Evolutionary conservation across 2,329 filamentous ascomycete species (phyloP), one percentile per base, ranked within the genome.

Genomic region (Ophiostoma angusticollis): DNA sequence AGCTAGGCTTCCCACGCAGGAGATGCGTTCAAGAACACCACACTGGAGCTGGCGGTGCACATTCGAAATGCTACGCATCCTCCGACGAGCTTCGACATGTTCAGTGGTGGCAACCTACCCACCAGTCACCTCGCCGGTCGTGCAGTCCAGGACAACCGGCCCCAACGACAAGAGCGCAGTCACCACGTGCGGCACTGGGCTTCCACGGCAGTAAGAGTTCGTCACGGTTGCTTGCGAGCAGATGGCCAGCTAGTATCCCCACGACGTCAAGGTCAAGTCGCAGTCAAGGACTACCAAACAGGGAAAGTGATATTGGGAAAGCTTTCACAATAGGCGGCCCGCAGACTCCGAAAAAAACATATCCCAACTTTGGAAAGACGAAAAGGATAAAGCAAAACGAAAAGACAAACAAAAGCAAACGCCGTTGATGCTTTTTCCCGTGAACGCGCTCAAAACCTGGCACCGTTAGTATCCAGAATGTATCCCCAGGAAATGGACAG

Each of bases 41-140:
- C 78, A 0, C 65, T 82, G 45, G 74, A 78, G 3, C 78, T 82
- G 54, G 81, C 77, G 0, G 53, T 80, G 12, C 70, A 74, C 46
- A 59, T 77, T 77, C 5, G 66, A 63, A 2, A 67, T 70, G 3
- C 57, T 65, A 3, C 64, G 71, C 17, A 65, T 81, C 44, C 72
- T 9, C 56, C 82, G 25, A 70, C 72, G 32, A 62, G 82, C 36
- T 78, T 74, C 31, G 82, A 83, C 51, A 70, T 68, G 0, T 81
- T 82, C 47, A 76, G 78, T 3, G 54, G 63, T 2, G 72, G 65
- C 25, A 67, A 74, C 45, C 60, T 82, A 3, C 33, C 70, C 31
- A 70, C n/a, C n/a, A n/a, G n/a, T 82, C 47, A 74, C 70, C 0
- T 64, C 66, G 2, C 71, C 70, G 1, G 71, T 72, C 0, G 54